Percentiles rank a stretch among this genome's conserved stretches.
These are phyloP conservation scores for Crithidia sp. DNA, from an alignment of 208 protist species.

Conservation along the genomic window DNA sequence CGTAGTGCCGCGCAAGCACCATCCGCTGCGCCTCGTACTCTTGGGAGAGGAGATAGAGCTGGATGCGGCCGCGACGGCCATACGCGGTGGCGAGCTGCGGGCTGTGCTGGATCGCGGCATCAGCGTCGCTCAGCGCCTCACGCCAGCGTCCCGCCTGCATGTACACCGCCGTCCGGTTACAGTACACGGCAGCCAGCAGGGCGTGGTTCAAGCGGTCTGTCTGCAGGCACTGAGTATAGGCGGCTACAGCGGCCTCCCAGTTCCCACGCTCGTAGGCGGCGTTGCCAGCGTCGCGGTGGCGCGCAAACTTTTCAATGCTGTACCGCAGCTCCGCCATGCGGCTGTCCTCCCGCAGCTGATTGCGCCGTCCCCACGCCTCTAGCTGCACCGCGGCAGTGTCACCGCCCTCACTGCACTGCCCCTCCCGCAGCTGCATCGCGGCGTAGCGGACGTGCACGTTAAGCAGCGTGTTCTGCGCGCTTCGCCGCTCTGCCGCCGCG, in stretches of 20 bases:
- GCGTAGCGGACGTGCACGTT: slow-evolving; percentile 36
- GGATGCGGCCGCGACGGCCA: slow-evolving; percentile 61
- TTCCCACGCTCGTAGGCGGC: slow-evolving; percentile 54
- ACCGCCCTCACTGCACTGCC: background rate
- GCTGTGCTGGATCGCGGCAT: slow-evolving; percentile 52
- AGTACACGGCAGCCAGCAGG: slow-evolving; percentile 70
- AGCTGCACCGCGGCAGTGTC: slow-evolving; percentile 27
- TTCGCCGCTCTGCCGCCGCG: slow-evolving; percentile 31
- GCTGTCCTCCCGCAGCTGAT: slow-evolving; percentile 47
- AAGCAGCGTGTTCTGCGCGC: slow-evolving; percentile 33
- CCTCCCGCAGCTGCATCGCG: slow-evolving; percentile 24
- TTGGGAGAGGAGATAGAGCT: slow-evolving; percentile 48
- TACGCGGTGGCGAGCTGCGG: slow-evolving; percentile 65
- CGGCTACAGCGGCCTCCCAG: slow-evolving; percentile 58
- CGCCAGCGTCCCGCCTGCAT: slow-evolving; percentile 72
- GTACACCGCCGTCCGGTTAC: slow-evolving; percentile 82
- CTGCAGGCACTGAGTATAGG: slow-evolving; percentile 73
- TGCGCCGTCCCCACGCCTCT: slow-evolving; percentile 31
- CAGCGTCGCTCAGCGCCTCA: slow-evolving; percentile 59
- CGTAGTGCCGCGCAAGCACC: slow-evolving; percentile 20
- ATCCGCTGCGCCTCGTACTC: slow-evolving; percentile 30
- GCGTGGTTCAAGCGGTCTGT: slow-evolving; percentile 66
- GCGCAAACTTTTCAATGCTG: slow-evolving; percentile 59
- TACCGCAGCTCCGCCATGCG: slow-evolving; percentile 56
- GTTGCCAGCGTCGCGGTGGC: slow-evolving; percentile 76